Evolutionary conservation across 495 filamentous ascomycete genomes (phyloP), one percentile per base, ranked within the genome.

Genomic region (Aspergillus kassunensis): DNA sequence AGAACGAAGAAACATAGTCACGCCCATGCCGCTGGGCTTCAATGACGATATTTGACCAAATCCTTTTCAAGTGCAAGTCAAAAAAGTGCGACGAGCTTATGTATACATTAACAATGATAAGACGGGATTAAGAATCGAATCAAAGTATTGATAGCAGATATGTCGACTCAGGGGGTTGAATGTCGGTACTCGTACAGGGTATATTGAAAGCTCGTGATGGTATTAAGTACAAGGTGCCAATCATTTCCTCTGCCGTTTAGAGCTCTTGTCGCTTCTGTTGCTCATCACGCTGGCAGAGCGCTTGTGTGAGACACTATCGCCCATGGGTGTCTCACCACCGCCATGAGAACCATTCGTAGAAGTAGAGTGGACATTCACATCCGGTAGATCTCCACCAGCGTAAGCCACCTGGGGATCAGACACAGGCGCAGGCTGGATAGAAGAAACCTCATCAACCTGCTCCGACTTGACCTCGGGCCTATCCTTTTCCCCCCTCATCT

Each of bases 261-360:
- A 62, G 54, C 83, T 88, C 74, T 87, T 87, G 45, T 86, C 82
- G 68, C 85, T 89, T 13, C 62, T 63, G 35, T 68, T 68, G 64
- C 86, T 90, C 24, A 90, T 58, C 47, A 88, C 88, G 65, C 87
- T 90, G 8, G 85, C 86, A 53, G 86, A 90, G 36, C 88, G 74
- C 72, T 91, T 91, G 44, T 84, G 82, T 10, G 71, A 65, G 34
- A 55, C 62, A 13, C 50, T 63, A 20, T 64, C 70, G 39, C 63
- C 58, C 9, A 42, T 56, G 51, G 51, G 12, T 20, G 34, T 13
- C 12, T 43, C 51, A 30, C 48, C 54, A 11, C 40, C 56, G 16
- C 41, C 34, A 11, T 46, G 53, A 13, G 41, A 4, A 18, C 25
- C 47, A 46, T 35, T 46, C 3, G 30, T 8, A 24, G 46, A 25